Conservation (phyloP, 108 stramenopile genomes). For the Nannochloropsis oceanica region DNA sequence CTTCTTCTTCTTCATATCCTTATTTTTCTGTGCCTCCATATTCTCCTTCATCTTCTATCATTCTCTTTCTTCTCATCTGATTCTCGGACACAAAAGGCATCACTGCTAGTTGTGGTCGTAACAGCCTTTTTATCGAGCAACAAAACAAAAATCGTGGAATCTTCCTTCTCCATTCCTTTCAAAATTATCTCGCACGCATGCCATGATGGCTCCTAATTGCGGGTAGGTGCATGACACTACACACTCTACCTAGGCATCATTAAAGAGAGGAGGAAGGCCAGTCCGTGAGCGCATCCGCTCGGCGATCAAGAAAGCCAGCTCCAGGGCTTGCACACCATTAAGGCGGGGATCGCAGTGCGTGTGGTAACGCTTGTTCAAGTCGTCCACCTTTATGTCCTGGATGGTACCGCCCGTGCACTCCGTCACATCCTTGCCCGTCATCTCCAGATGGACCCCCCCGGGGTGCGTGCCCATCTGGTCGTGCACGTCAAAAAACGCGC, state of each 20-base stretch:
- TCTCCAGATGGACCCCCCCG: constrained; percentile 90
- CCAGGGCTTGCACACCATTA: constrained; percentile 92
- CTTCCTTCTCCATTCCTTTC: no score
- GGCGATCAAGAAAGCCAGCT: constrained; percentile 90
- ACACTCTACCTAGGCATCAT: neutral
- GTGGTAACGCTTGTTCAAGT: constrained; percentile 56
- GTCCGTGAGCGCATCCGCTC: constrained; percentile 73
- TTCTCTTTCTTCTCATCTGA: no score
- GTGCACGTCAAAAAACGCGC: constrained; percentile 98
- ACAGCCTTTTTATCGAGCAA: no score
- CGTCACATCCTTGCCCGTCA: constrained; percentile 96
- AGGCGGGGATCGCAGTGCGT: constrained; percentile 94
- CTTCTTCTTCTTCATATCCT: no score
- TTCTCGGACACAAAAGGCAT: no score
- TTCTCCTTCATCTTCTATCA: no score
- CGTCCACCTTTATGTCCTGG: constrained; percentile 44
- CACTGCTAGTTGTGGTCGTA: no score
- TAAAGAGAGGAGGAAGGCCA: constrained; percentile 37
- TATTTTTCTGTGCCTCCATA: no score
- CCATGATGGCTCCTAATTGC: no score
- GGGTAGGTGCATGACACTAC: no score
- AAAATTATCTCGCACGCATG: no score
- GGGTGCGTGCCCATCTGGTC: constrained; percentile 90
- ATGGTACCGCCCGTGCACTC: constrained; percentile 95
- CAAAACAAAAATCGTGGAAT: no score